Percentiles rank a stretch among this genome's conserved stretches.
These are phyloP conservation scores for Pseudonitzschia multiseries DNA, from an alignment of 108 stramenopile species.

Conservation along the genomic window DNA sequence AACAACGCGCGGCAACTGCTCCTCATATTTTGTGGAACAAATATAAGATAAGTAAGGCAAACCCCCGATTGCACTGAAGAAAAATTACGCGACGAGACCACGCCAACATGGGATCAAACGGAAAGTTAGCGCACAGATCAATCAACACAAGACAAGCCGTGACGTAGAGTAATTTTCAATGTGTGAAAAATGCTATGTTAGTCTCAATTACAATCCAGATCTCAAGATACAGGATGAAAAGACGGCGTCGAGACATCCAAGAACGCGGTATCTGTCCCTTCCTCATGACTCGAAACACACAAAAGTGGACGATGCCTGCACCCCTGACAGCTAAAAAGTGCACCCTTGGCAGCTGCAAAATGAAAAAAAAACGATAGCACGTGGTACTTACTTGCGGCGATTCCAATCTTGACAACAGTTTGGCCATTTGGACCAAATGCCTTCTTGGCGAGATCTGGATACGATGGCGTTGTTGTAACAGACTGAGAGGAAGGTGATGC, in stretches of 20 bases:
- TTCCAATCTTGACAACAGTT: constrained; percentile 44
- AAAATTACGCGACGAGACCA: constrained; percentile 32
- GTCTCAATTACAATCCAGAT: background rate
- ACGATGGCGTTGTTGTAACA: constrained; percentile 24
- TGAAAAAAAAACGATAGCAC: background rate
- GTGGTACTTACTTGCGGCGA: constrained; percentile 23
- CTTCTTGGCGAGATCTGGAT: constrained; percentile 51
- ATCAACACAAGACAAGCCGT: background rate
- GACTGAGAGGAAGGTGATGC: background rate
- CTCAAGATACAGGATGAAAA: background rate
- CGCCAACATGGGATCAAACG: background rate
- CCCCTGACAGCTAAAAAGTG: background rate
- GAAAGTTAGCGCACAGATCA: background rate
- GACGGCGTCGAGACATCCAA: background rate
- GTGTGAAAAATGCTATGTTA: background rate
- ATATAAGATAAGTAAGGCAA: constrained; percentile 57
- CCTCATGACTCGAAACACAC: background rate
- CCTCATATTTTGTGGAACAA: constrained; percentile 51
- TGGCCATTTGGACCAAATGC: constrained; percentile 44
- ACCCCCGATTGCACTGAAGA: constrained; percentile 53
- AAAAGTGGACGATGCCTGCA: background rate
- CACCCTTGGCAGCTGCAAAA: background rate
- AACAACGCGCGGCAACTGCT: constrained; percentile 11
- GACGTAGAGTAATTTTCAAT: background rate
- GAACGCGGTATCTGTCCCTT: background rate